phyloP scores from a whole-genome alignment of 352 stramenopile species.

The Globisporangium spinosum region DNA sequence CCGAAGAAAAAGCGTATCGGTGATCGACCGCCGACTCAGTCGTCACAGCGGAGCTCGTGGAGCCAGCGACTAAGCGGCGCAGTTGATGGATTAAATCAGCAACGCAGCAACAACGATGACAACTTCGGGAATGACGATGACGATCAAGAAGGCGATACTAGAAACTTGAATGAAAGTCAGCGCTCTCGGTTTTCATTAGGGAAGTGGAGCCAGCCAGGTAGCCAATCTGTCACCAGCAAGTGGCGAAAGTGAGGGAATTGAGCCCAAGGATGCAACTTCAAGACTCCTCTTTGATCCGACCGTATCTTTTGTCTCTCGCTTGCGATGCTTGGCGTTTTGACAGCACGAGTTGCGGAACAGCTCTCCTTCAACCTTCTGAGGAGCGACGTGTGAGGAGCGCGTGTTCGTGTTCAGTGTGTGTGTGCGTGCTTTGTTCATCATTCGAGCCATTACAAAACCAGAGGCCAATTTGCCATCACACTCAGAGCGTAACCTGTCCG shows the following conservation, averaged over 20 bases:
- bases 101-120: slow-evolving; percentile 4
- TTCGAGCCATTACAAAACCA: background rate
- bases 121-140: background rate
- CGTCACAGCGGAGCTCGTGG: slow-evolving; percentile 11
- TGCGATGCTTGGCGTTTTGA: background rate
- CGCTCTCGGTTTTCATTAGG: slow-evolving; percentile 13
- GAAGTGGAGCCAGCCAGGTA: slow-evolving; percentile 14
- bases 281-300: background rate
- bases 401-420: background rate
- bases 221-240: slow-evolving; percentile 16
- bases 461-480: background rate
- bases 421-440: background rate
- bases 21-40: slow-evolving; percentile 1
- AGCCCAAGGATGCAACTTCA: background rate
- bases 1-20: slow-evolving; percentile 5
- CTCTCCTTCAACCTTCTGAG: background rate
- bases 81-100: background rate
- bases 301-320: background rate
- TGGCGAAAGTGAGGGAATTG: slow-evolving; percentile 13
- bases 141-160: background rate
- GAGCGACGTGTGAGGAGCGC: background rate
- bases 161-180: background rate
- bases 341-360: background rate
- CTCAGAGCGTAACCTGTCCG: background rate
- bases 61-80: slow-evolving; percentile 14